Evolutionary conservation across 805 yeast genomes (phyloP).

Genomic region (Schizosaccharomyces japonicus): DNA sequence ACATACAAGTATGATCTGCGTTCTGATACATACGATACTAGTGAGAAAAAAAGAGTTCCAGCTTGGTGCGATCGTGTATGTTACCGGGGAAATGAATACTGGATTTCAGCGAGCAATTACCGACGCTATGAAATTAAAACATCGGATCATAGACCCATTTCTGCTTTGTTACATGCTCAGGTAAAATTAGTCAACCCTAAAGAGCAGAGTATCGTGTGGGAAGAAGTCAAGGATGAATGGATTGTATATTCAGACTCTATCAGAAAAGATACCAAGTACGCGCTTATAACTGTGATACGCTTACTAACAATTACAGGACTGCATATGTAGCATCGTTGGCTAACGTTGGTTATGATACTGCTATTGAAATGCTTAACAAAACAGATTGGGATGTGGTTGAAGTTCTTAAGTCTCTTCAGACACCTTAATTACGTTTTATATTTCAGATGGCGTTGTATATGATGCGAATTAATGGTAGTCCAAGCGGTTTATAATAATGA

Average conservation of each 20-base stretch:
- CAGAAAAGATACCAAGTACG: background rate
- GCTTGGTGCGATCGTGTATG: constrained; percentile 93
- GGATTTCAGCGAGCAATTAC: constrained; percentile 35
- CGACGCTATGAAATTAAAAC: constrained; percentile 34
- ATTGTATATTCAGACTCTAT: background rate
- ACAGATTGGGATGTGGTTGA: no score
- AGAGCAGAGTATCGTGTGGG: background rate
- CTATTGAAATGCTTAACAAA: no score
- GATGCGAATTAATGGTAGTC: no score
- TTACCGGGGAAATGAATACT: constrained; percentile 30
- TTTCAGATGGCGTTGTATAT: no score
- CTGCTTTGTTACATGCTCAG: constrained; percentile 39
- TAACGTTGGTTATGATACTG: background rate
- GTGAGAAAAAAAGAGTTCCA: constrained; percentile 80
- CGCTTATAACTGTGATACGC: background rate
- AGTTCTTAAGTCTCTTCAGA: no score
- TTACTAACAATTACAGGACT: background rate
- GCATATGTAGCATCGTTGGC: background rate
- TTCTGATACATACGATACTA: constrained; percentile 55
- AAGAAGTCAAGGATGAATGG: background rate
- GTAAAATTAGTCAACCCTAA: constrained; percentile 34
- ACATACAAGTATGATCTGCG: constrained; percentile 89
- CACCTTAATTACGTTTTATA: no score
- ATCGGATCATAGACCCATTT: constrained; percentile 83
- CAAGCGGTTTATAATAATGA: no score